Conservation (phyloP, 371 early-diverging fungal genomes). For the Apophysomyces trapeziformis region DNA sequence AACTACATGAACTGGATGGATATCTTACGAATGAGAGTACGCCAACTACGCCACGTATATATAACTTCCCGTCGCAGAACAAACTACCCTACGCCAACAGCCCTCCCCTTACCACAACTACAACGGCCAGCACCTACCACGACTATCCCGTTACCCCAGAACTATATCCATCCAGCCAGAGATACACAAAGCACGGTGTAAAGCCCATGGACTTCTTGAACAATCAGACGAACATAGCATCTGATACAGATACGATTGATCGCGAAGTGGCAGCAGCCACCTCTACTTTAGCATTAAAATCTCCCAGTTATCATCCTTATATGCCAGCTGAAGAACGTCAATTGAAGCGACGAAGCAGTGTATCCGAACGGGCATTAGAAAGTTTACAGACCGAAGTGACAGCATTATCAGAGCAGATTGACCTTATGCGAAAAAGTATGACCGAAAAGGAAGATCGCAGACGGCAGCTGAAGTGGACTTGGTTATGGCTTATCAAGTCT, state of each 20-base stretch:
- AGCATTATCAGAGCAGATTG: conserved; percentile 54
- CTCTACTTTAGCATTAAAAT: conserved; percentile 21
- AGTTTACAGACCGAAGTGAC: conserved; percentile 54
- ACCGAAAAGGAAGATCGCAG: conserved; percentile 31
- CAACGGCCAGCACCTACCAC: not conserved
- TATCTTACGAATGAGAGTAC: not conserved
- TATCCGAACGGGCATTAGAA: conserved; percentile 46
- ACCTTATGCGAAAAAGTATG: conserved; percentile 32
- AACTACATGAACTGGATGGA: not conserved
- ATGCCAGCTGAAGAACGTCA: conserved; percentile 7
- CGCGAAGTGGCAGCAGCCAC: conserved; percentile 49
- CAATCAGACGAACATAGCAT: conserved; percentile 22
- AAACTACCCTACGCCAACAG: not conserved
- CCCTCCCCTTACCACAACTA: not conserved
- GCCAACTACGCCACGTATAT: not conserved
- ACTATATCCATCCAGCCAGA: not conserved
- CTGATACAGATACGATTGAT: conserved; percentile 47
- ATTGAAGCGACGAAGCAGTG: conserved; percentile 7
- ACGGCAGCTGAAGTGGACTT: conserved; percentile 28
- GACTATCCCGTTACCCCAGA: not conserved
- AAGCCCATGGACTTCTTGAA: conserved; percentile 32
- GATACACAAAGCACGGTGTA: conserved; percentile 14
- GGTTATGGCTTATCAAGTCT: conserved; percentile 23
- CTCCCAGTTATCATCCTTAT: conserved; percentile 35
- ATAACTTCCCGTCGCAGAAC: not conserved